Evolutionary conservation across 768 basidiomycete genomes (phyloP).

Genomic region (Grammothele lineata): DNA sequence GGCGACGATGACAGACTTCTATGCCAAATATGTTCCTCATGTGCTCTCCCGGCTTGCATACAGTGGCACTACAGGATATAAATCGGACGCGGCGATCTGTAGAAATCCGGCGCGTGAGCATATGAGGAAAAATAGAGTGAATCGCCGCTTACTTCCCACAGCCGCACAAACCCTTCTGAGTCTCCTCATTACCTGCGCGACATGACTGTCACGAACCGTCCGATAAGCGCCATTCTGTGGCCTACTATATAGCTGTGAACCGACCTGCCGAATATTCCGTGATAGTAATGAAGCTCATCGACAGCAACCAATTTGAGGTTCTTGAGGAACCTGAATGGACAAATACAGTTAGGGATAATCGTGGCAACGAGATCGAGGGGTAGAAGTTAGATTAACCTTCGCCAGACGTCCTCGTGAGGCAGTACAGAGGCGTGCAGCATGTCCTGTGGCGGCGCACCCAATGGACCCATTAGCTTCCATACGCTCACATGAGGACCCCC

Average conservation of each 20-base stretch:
- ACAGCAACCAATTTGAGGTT: slow-evolving; percentile 76
- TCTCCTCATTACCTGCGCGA: slow-evolving; percentile 73
- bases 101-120: background rate
- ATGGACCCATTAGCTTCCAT: slow-evolving; percentile 4
- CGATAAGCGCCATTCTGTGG: background rate
- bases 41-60: slow-evolving; percentile 68
- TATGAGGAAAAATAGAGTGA: background rate
- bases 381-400: slow-evolving; percentile 41
- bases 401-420: slow-evolving; percentile 82
- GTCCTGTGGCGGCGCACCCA: slow-evolving; percentile 43
- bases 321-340: slow-evolving; percentile 58
- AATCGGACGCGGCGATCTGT: slow-evolving; percentile 56
- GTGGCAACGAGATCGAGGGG: background rate
- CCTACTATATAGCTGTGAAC: background rate
- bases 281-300: slow-evolving; percentile 87
- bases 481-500: background rate
- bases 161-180: slow-evolving; percentile 72
- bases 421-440: slow-evolving; percentile 83
- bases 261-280: slow-evolving; percentile 75
- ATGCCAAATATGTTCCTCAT: slow-evolving; percentile 78
- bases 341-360: background rate
- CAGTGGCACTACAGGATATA: slow-evolving; percentile 87
- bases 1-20: slow-evolving; percentile 24
- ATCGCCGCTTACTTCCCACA: slow-evolving; percentile 60
- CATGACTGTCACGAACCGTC: no score